phyloP scores from a whole-genome alignment of 768 basidiomycete genomes.

The Psilocybe subaeruginosa region DNA sequence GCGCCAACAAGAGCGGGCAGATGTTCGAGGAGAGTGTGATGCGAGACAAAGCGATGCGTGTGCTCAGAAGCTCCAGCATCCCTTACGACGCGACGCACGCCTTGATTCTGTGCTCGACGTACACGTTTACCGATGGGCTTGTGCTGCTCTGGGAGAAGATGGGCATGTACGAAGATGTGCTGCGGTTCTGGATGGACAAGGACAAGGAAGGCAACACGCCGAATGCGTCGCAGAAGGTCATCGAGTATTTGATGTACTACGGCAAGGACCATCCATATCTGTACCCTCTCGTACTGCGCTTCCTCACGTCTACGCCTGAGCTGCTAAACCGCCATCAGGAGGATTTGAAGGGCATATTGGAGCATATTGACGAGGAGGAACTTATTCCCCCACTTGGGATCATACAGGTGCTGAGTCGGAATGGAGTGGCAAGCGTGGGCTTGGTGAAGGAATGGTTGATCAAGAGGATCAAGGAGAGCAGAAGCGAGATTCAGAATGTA shows the following conservation, averaged over 20 bases:
- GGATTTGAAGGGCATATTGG: constrained; percentile 74
- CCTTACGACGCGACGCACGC: constrained; percentile 93
- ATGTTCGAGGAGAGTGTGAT: constrained; percentile 37
- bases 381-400: constrained; percentile 91
- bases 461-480: constrained; percentile 70
- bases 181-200: constrained; percentile 91
- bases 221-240: constrained; percentile 56
- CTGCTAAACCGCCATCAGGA: constrained; percentile 70
- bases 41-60: constrained; percentile 69
- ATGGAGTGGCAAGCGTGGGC: constrained; percentile 89
- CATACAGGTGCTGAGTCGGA: constrained; percentile 86
- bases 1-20: constrained; percentile 11
- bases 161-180: constrained; percentile 95
- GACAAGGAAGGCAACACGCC: constrained; percentile 42
- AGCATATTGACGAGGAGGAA: constrained; percentile 76
- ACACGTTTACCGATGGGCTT: constrained; percentile 80
- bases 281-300: constrained; percentile 87
- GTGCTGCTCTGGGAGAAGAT: constrained; percentile 91
- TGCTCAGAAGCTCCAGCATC: constrained; percentile 61
- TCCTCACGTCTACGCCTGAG: constrained; percentile 82
- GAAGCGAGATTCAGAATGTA: constrained; percentile 81
- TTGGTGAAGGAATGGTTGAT: constrained; percentile 92
- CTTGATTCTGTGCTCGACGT: constrained; percentile 90
- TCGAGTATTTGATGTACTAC: constrained; percentile 76
- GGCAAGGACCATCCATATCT: constrained; percentile 72